phyloP scores from a whole-genome alignment of 1,284 basidiomycete species.

The Irpex sp. region DNA sequence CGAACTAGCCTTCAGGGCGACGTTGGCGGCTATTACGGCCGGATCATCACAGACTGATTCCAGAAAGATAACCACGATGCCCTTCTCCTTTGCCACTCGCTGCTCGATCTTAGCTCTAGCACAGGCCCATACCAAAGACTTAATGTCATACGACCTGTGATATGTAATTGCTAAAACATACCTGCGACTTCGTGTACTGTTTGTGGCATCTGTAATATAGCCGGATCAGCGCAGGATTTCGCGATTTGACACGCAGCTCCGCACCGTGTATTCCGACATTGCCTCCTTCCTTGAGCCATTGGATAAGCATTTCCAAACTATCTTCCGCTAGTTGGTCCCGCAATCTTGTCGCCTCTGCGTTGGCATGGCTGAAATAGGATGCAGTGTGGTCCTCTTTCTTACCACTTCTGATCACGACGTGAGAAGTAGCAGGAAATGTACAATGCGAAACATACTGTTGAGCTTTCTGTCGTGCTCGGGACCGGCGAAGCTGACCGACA shows the following conservation, averaged over 20 bases:
- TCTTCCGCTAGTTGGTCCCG: conserved; percentile 89
- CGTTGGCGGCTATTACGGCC: conserved; percentile 89
- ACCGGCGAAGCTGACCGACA: conserved; percentile 92
- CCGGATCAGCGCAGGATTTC: not conserved
- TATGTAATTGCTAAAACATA: conserved; percentile 18
- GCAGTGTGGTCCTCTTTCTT: conserved; percentile 89
- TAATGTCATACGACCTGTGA: not conserved
- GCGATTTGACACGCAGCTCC: conserved; percentile 17
- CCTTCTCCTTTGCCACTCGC: conserved; percentile 86
- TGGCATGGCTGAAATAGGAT: conserved; percentile 88
- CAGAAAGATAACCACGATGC: conserved; percentile 90
- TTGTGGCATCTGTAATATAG: conserved; percentile 78
- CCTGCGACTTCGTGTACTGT: conserved; percentile 81
- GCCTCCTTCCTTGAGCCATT: conserved; percentile 92
- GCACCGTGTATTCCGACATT: conserved; percentile 97
- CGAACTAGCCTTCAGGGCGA: conserved; percentile 92
- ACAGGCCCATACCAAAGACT: not conserved
- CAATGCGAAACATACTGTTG: conserved; percentile 53
- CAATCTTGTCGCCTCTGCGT: conserved; percentile 72
- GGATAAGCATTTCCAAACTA: conserved; percentile 91
- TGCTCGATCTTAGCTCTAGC: conserved; percentile 75
- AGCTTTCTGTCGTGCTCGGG: conserved; percentile 77
- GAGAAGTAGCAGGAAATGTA: not conserved
- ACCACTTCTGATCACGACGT: conserved; percentile 53
- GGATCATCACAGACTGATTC: conserved; percentile 96